Conservation (phyloP, 2,329 filamentous ascomycete genomes). For the Chaetothyriales sp. region DNA sequence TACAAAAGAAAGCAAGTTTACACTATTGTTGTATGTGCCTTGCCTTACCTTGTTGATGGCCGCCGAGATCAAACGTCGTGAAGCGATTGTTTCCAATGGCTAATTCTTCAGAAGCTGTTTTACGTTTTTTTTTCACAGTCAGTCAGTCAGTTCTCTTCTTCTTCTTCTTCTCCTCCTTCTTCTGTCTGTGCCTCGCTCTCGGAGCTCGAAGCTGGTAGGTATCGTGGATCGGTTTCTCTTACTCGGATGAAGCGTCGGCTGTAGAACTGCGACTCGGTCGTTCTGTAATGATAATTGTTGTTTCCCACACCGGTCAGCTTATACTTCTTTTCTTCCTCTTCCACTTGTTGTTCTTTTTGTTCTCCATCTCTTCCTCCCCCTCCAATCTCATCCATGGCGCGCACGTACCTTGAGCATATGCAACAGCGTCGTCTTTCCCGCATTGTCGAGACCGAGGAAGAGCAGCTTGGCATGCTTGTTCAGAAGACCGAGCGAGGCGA, state of each 20-base stretch:
- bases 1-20: too few species aligned
- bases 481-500: constrained; percentile 70
- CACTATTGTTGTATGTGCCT: constrained; percentile 15
- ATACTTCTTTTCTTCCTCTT: not conserved
- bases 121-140: constrained; percentile 1
- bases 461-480: constrained; percentile 96
- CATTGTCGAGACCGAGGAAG: constrained; percentile 86
- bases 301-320: not conserved
- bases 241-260: constrained; percentile 86
- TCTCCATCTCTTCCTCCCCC: not conserved
- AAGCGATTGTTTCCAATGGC: constrained; percentile 87
- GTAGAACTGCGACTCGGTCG: constrained; percentile 78
- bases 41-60: constrained; percentile 70
- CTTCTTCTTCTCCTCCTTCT: too few species aligned
- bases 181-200: constrained; percentile 6
- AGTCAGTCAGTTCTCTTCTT: constrained; percentile 2
- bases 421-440: constrained; percentile 82
- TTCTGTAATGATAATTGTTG: constrained; percentile 41
- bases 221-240: too few species aligned
- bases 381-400: constrained; percentile 1
- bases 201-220: too few species aligned
- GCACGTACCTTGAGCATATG: constrained; percentile 79
- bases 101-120: constrained; percentile 70
- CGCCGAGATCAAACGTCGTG: constrained; percentile 85
- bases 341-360: constrained; percentile 3